These are phyloP conservation scores for Cladorrhinum sp. DNA, from an alignment of 2,329 filamentous ascomycete species.

Conservation along the genomic window DNA sequence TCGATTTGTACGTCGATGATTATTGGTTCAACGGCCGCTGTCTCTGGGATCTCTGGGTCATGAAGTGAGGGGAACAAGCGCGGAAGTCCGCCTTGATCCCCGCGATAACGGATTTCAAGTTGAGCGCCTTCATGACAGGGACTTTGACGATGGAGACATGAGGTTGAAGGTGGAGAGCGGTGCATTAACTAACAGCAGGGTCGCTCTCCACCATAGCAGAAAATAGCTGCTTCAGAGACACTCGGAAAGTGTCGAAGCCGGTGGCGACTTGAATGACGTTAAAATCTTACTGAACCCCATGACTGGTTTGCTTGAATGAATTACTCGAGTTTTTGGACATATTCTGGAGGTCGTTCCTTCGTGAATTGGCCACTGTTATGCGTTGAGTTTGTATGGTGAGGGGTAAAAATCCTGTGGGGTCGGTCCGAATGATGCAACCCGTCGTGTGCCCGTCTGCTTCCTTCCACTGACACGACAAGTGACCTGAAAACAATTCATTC, in stretches of 20 bases:
- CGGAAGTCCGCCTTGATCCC: background rate
- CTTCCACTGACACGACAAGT: background rate
- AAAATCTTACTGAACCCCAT: background rate
- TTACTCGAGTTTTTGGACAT: background rate
- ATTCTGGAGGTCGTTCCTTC: background rate
- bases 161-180: background rate
- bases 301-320: background rate
- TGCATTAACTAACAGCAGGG: background rate
- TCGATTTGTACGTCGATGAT: conserved; percentile 7
- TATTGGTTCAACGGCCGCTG: background rate
- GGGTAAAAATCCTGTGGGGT: background rate
- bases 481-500: background rate
- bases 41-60: background rate
- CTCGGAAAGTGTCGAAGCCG: background rate
- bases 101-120: background rate
- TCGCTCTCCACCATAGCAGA: background rate
- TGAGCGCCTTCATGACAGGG: background rate
- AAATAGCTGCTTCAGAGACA: background rate
- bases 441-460: no score
- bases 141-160: background rate
- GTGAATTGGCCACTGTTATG: conserved; percentile 8
- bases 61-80: background rate
- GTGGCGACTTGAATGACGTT: background rate
- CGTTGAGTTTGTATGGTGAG: background rate
- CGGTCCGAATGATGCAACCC: background rate